Percentiles rank a stretch among this genome's conserved stretches.
Conservation (phyloP, 768 basidiomycete species). For the Pisolithus albus region DNA sequence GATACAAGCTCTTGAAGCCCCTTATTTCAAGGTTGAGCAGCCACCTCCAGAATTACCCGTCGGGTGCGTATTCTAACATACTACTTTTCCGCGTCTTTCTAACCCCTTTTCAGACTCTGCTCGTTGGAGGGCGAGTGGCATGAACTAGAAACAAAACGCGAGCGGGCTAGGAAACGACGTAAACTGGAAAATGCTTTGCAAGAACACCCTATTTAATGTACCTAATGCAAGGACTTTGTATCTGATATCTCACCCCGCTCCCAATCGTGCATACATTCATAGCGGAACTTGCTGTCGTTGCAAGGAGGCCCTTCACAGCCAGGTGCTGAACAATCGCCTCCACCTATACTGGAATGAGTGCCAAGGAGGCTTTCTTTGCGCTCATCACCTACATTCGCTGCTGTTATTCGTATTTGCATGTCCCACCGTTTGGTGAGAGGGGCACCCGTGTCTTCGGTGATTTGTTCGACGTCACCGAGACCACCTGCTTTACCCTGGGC, state of each 20-base stretch:
- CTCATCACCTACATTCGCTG: constrained; percentile 61
- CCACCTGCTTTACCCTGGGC: constrained; percentile 94
- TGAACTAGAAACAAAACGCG: constrained; percentile 91
- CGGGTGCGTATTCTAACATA: constrained; percentile 48
- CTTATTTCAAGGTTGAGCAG: constrained; percentile 80
- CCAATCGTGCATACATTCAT: constrained; percentile 7
- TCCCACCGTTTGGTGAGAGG: constrained; percentile 96
- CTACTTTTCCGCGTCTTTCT: constrained; percentile 3
- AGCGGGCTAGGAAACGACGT: constrained; percentile 75
- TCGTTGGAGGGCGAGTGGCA: constrained; percentile 94
- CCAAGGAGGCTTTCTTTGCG: neutral
- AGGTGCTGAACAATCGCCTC: constrained; percentile 84
- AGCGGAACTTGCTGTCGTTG: constrained; percentile 20
- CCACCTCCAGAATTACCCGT: constrained; percentile 68
- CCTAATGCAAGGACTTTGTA: constrained; percentile 14
- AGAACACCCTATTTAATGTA: constrained; percentile 30
- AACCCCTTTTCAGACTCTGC: constrained; percentile 47
- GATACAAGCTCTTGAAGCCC: constrained; percentile 65
- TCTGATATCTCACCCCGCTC: constrained; percentile 3
- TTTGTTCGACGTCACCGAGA: constrained; percentile 79
- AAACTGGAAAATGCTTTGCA: constrained; percentile 48
- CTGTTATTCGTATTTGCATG: constrained; percentile 81
- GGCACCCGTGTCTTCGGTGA: constrained; percentile 80
- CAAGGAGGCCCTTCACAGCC: constrained; percentile 63
- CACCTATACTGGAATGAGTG: constrained; percentile 41